These are phyloP conservation scores for Angophora floribunda DNA, from an alignment of 345 rosid genomes.

Conservation along the genomic window DNA sequence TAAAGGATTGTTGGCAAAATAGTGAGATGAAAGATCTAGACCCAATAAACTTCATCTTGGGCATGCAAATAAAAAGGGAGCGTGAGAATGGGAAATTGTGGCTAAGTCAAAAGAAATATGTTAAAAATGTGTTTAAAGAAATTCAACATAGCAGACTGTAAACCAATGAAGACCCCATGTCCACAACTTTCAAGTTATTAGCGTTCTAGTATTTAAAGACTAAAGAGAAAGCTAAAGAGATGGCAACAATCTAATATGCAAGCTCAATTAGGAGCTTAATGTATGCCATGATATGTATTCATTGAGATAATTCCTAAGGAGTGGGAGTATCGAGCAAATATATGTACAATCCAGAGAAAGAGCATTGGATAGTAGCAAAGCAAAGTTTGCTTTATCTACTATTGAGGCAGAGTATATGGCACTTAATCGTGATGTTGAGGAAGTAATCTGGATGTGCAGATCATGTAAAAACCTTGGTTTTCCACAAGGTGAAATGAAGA, in stretches of 20 bases:
- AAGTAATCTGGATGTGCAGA: background rate
- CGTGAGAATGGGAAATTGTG: background rate
- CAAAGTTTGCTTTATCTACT: background rate
- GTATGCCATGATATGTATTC: background rate
- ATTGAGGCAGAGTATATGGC: background rate
- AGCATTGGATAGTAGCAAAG: background rate
- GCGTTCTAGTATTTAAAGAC: rapidly evolving
- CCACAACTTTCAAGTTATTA: background rate
- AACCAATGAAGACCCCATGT: background rate
- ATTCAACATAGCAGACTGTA: background rate
- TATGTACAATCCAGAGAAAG: background rate
- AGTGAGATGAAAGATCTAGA: background rate
- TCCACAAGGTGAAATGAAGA: background rate
- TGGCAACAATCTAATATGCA: background rate
- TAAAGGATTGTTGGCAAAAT: background rate
- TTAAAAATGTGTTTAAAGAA: background rate
- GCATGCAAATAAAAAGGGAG: background rate
- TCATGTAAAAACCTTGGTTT: background rate
- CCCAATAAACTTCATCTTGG: background rate
- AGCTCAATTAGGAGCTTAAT: background rate
- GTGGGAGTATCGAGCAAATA: background rate
- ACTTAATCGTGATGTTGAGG: background rate
- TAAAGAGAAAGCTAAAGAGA: background rate
- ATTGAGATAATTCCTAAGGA: background rate
- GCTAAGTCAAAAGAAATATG: background rate